phyloP scores from a whole-genome alignment of 306 rosid genomes.

The Cucurbita moschata region DNA sequence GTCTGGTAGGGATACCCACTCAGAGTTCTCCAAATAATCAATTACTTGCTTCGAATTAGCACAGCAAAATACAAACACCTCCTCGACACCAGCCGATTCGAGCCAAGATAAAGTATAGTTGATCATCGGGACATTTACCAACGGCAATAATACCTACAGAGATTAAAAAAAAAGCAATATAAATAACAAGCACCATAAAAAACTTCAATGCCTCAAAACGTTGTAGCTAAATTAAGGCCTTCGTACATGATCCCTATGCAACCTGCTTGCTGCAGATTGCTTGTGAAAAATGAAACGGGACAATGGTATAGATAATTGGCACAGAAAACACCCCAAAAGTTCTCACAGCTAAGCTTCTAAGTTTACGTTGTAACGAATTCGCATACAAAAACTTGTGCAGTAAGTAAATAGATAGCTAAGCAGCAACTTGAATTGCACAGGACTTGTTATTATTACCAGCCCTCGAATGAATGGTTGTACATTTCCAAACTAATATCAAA shows the following conservation, averaged over 20 bases:
- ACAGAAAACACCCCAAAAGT: neutral
- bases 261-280: neutral
- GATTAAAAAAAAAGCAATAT: neutral
- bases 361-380: neutral
- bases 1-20: conserved; percentile 69
- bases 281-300: neutral
- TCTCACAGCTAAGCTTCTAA: neutral
- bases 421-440: neutral
- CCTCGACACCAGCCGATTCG: conserved; percentile 93
- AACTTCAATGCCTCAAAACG: neutral
- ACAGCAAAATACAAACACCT: conserved; percentile 89
- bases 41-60: conserved; percentile 85
- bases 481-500: neutral
- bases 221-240: neutral
- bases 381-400: neutral
- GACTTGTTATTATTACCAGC: neutral
- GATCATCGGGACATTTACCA: conserved; percentile 85
- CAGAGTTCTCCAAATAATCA: conserved; percentile 60
- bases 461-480: neutral
- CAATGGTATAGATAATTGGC: neutral
- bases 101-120: conserved; percentile 85
- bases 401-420: neutral
- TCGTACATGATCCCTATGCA: neutral
- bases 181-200: neutral
- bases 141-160: conserved; percentile 59